phyloP scores from a whole-genome alignment of 2,329 filamentous ascomycete genomes.

The Aureobasidium melanogenum region DNA sequence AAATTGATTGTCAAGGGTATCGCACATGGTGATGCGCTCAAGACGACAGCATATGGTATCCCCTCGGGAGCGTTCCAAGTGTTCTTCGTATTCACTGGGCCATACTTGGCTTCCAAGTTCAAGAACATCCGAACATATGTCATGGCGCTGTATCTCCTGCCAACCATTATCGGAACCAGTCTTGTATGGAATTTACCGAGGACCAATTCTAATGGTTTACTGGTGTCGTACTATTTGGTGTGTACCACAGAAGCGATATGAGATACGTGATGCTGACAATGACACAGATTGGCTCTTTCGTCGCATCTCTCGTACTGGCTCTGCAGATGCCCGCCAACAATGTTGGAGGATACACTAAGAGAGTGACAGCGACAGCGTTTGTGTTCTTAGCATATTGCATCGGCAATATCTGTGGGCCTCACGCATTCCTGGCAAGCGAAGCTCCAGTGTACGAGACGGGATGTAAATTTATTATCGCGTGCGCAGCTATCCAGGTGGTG shows the following conservation, averaged over 20 bases:
- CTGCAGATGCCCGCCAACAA: constrained; percentile 45
- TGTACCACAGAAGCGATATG: not conserved
- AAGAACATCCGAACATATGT: constrained; percentile 43
- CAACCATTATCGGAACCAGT: constrained; percentile 41
- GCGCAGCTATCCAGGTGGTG: constrained; percentile 34
- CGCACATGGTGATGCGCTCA: constrained; percentile 31
- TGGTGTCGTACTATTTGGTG: constrained; percentile 45
- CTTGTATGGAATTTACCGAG: constrained; percentile 44
- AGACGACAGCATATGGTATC: constrained; percentile 46
- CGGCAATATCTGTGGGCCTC: constrained; percentile 41
- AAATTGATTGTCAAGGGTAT: constrained; percentile 48
- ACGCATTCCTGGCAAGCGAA: constrained; percentile 38
- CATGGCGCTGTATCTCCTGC: constrained; percentile 44
- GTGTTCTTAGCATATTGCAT: constrained; percentile 37
- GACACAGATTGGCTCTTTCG: constrained; percentile 31
- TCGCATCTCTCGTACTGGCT: constrained; percentile 44
- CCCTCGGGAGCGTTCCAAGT: constrained; percentile 47
- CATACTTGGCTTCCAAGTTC: constrained; percentile 43
- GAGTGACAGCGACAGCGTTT: constrained; percentile 37
- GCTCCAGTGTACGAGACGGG: constrained; percentile 44
- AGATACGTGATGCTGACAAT: not conserved
- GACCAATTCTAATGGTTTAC: constrained; percentile 36
- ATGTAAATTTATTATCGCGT: constrained; percentile 42
- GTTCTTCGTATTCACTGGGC: constrained; percentile 45
- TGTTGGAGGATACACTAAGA: constrained; percentile 41